Percentiles rank a stretch among this genome's conserved stretches.
Evolutionary conservation across 441 rosid genomes (phyloP).

Genomic region (Bocquillonia castaneifolia): DNA sequence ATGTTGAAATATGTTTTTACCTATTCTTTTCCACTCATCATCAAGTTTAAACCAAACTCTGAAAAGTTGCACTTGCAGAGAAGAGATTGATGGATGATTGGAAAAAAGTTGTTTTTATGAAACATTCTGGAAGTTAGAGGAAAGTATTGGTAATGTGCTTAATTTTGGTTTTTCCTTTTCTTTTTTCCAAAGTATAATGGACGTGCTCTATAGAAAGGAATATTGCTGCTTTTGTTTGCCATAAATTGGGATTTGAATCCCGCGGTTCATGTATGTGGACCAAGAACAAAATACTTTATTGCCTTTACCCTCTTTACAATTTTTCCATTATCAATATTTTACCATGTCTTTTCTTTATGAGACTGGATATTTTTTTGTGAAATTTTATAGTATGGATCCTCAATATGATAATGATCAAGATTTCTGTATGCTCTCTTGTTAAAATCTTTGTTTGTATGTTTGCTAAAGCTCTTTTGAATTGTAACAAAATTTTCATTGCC

Average conservation of each 20-base stretch:
- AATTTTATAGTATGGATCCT: not conserved
- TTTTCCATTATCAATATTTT: not conserved
- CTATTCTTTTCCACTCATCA: not conserved
- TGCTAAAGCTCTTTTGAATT: not conserved
- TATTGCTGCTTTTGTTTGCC: not conserved
- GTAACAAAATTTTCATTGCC: not conserved
- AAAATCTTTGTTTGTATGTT: not conserved
- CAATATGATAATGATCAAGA: not conserved
- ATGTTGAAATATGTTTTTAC: not conserved
- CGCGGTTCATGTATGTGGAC: not conserved
- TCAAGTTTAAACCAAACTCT: not conserved
- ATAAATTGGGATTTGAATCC: not conserved
- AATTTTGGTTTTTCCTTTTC: not conserved
- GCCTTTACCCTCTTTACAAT: not conserved
- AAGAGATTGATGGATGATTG: not conserved
- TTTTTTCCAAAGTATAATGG: not conserved
- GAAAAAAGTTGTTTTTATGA: not conserved
- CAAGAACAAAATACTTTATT: not conserved
- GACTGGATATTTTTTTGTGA: not conserved
- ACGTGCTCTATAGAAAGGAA: not conserved
- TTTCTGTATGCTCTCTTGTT: not conserved
- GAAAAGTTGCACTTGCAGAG: not conserved
- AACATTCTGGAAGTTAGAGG: no score
- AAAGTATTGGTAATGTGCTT: not conserved
- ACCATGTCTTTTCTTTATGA: not conserved